A percentile compares a stretch with the other conserved stretches of the same genome.
Conservation (phyloP, 768 basidiomycete species). For the Rhodotorula graminis region DNA sequence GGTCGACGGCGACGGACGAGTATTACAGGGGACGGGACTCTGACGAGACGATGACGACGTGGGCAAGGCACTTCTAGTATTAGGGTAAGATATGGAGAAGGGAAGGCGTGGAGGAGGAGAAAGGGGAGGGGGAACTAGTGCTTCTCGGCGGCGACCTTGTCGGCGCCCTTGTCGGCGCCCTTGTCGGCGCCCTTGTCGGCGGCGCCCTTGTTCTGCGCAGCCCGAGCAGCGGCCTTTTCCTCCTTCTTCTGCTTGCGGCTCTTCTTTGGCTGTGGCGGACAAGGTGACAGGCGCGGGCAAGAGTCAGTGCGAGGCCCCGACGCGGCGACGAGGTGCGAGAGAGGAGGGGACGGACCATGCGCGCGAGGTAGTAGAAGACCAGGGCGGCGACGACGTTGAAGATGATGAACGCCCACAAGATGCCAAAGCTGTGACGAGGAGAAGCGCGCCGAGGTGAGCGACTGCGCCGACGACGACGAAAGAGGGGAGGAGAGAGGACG, state of each 20-base stretch:
- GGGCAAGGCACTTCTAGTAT: too few species aligned
- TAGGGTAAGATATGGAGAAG: too few species aligned
- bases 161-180: neutral
- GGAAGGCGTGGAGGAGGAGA: too few species aligned
- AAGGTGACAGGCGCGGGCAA: neutral
- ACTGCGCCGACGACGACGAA: neutral
- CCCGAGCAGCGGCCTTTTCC: neutral
- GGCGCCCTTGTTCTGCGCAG: neutral
- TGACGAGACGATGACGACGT: too few species aligned
- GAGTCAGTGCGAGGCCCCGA: too few species aligned
- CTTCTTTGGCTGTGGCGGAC: neutral
- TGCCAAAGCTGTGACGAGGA: conserved; percentile 21
- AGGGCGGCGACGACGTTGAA: conserved; percentile 33
- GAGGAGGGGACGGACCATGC: conserved; percentile 1
- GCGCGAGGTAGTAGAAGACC: conserved; percentile 22
- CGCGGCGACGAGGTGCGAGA: too few species aligned
- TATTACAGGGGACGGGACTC: too few species aligned
- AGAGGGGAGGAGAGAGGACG: neutral
- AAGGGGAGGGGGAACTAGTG: neutral
- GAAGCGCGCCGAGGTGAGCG: neutral
- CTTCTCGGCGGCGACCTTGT: neutral
- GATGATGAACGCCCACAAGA: conserved; percentile 14
- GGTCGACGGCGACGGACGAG: too few species aligned
- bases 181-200: neutral
- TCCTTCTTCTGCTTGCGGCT: conserved; percentile 2